A percentile compares a stretch with the other conserved stretches of the same genome.
These are phyloP conservation scores for Cornus florida DNA, from an alignment of 148 eudicot species.

Conservation along the genomic window DNA sequence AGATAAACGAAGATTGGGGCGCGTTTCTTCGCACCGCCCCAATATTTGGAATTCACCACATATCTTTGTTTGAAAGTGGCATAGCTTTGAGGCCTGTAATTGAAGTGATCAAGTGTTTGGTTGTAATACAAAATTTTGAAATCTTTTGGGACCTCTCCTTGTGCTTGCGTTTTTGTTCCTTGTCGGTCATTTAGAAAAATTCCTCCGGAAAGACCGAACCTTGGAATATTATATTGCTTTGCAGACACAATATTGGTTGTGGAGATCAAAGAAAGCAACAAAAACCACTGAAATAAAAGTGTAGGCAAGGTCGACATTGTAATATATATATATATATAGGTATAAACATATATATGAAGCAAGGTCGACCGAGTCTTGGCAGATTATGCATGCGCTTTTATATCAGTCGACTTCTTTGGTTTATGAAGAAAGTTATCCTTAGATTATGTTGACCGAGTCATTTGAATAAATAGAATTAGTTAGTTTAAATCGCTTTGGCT, in stretches of 20 bases:
- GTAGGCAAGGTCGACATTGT: no score
- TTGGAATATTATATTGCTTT: not conserved
- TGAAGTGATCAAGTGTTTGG: conserved; percentile 12
- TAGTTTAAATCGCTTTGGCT: no score
- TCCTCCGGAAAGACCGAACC: not conserved
- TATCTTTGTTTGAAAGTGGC: conserved; percentile 14
- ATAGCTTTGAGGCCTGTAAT: conserved; percentile 14
- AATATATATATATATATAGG: no score
- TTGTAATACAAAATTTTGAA: not conserved
- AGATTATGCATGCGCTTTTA: no score
- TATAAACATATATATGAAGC: no score
- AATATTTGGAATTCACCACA: not conserved
- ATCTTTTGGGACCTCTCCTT: not conserved
- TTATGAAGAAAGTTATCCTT: no score
- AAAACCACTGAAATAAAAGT: not conserved
- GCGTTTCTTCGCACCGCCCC: not conserved
- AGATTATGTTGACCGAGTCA: no score
- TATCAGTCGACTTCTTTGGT: no score
- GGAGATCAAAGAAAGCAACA: not conserved
- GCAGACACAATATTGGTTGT: not conserved
- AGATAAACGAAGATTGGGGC: conserved; percentile 19
- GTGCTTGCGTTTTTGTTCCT: not conserved
- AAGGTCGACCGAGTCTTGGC: no score
- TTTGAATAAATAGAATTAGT: no score
- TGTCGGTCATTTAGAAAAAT: not conserved